Evolutionary conservation across 208 protist genomes (phyloP), one percentile per base, ranked within the genome.

Genomic region (Crithidia bombi): DNA sequence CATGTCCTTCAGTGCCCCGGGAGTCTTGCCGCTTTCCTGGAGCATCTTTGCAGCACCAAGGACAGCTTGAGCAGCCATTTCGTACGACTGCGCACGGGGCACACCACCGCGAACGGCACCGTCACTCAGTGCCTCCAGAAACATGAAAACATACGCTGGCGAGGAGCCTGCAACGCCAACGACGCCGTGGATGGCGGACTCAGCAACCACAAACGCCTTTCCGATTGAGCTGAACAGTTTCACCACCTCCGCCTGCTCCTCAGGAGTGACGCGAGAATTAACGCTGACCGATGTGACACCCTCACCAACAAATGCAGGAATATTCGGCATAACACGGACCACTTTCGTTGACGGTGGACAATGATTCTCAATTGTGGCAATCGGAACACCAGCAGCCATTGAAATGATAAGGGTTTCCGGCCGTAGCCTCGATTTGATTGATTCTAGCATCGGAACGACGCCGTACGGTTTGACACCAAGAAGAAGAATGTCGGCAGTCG

Each of bases 301-400:
- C 28, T 82, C 78, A 17, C 89, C 81, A 11, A 98, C 94, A 44
- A 89, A 69, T 9, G 72, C 78, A 0, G 96, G 89, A 5, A 96
- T 82, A 73, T 99, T 99, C 15, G 98, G 98, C 98, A 99, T 99
- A 0, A 98, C 95, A 26, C 98, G 89, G 5, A 98, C 69, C 9
- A 98, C 71, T 32, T 90, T 88, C 32, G 80, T 32, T 2, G 70
- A 64, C 2, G 57, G 44, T 0, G 65, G 70, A 4, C 97, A 78
- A n/a, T 82, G 49, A 19, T 76, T 75, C 51, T 94, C 79, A 44
- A 98, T 90, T 9, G 79, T 79, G 7, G 64, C 72, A 28, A 98
- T 79, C 5, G 67, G 84, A 1, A 99, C 85, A 14, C 95, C 96
- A 2, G 96, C 97, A 6, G 94, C 93, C 64, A 99, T 87, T 5